Percentiles rank a stretch among this genome's conserved stretches.
Conservation (phyloP, 2,329 filamentous ascomycete genomes). For the Fonsecaea pedrosoi region DNA sequence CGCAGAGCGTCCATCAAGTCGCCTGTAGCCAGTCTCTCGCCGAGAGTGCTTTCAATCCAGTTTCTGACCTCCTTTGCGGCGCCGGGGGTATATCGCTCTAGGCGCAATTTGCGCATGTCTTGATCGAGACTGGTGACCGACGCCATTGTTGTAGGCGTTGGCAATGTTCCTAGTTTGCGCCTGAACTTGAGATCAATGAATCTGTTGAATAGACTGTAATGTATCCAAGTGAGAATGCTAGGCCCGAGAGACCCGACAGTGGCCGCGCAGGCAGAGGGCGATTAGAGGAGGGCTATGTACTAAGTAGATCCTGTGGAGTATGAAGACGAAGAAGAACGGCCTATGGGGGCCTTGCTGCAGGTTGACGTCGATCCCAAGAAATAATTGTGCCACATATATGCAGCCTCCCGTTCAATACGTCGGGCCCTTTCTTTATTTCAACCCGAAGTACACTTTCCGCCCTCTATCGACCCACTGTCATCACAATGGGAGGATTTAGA, state of each 20-base stretch:
- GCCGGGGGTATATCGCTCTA: slow-evolving; percentile 89
- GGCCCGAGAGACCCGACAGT: slow-evolving; percentile 3
- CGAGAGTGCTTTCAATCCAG: slow-evolving; percentile 86
- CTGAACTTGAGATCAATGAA: background rate
- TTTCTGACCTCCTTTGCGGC: slow-evolving; percentile 82
- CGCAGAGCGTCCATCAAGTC: slow-evolving; percentile 87
- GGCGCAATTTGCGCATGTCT: slow-evolving; percentile 90
- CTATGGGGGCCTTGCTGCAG: slow-evolving; percentile 14
- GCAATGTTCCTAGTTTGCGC: background rate
- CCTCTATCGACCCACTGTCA: slow-evolving; percentile 25
- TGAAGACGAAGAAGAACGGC: background rate
- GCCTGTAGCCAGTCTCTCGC: slow-evolving; percentile 71
- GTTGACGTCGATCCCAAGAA: slow-evolving; percentile 34
- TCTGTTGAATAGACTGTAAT: background rate
- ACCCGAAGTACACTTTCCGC: slow-evolving; percentile 16
- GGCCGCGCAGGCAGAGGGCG: slow-evolving; percentile 9
- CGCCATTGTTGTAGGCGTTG: slow-evolving; percentile 67
- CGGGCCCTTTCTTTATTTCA: background rate
- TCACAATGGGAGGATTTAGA: slow-evolving; percentile 49
- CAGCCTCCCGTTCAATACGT: slow-evolving; percentile 10
- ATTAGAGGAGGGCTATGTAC: slow-evolving; percentile 8
- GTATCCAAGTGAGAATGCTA: slow-evolving; percentile 4
- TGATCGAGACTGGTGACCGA: slow-evolving; percentile 93
- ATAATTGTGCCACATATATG: slow-evolving; percentile 15
- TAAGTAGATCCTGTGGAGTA: background rate